These are phyloP conservation scores for Cymbopogon flexuosus DNA, from an alignment of 202 grass and related monocot genomes.

Conservation along the genomic window DNA sequence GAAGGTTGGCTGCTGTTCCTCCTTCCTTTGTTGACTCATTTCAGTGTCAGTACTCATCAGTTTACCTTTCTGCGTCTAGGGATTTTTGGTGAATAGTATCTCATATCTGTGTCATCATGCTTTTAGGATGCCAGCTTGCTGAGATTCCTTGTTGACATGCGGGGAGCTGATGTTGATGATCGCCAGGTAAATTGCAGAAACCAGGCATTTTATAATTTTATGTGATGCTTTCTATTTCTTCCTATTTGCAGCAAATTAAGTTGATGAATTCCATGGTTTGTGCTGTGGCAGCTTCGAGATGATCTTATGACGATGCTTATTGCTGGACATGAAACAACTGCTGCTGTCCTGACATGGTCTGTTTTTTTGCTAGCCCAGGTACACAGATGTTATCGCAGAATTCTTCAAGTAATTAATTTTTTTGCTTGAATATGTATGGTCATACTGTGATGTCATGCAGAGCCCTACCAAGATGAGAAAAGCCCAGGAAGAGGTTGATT, in stretches of 20 bases:
- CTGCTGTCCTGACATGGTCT: conserved; percentile 94
- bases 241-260: not conserved
- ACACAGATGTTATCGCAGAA: conserved; percentile 20
- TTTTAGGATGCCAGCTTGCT: conserved; percentile 86
- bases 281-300: conserved; percentile 71
- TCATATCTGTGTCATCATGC: conserved; percentile 1
- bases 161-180: conserved; percentile 87
- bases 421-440: conserved; percentile 14
- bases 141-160: conserved; percentile 97
- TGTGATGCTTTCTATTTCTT: conserved; percentile 5
- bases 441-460: conserved; percentile 37
- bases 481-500: conserved; percentile 88
- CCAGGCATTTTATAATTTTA: not conserved
- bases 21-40: conserved; percentile 21
- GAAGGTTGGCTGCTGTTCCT: conserved; percentile 50
- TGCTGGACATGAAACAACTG: conserved; percentile 98
- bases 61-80: not conserved
- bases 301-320: conserved; percentile 99
- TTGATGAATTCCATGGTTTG: conserved; percentile 25
- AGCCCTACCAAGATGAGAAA: conserved; percentile 90
- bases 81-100: not conserved
- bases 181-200: conserved; percentile 57
- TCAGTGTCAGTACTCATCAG: not conserved
- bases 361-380: conserved; percentile 85
- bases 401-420: not conserved